phyloP scores from a whole-genome alignment of 139 green algal genomes.

The Edaphochlamys debaryana region DNA sequence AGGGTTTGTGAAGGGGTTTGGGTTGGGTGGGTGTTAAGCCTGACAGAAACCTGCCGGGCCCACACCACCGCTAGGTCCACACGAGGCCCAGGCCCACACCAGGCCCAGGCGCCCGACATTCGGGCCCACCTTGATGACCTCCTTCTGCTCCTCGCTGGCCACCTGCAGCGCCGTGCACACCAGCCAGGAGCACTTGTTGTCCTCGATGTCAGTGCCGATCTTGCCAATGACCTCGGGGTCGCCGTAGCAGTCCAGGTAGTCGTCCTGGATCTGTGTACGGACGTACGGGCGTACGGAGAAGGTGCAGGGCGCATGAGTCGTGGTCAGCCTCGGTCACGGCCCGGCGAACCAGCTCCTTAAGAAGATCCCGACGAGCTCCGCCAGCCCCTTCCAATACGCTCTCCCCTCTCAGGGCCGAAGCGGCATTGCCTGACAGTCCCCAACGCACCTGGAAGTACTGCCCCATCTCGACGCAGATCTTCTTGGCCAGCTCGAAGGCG shows the following conservation, averaged over 20 bases:
- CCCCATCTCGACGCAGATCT: constrained; percentile 91
- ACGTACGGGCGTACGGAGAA: too few species aligned
- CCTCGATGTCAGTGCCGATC: constrained; percentile 98
- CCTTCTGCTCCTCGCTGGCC: constrained; percentile 81
- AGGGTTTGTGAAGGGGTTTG: neutral
- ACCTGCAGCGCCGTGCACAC: constrained; percentile 91
- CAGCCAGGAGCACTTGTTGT: constrained; percentile 99
- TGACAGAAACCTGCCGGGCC: too few species aligned
- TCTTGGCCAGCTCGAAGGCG: constrained; percentile 68
- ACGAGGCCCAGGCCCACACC: too few species aligned
- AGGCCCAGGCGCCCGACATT: too few species aligned
- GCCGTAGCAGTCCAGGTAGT: constrained; percentile 97
- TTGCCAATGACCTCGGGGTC: constrained; percentile 96
- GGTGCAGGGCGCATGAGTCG: too few species aligned
- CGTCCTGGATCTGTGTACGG: constrained; percentile 92
- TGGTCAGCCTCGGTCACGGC: too few species aligned
- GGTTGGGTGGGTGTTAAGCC: neutral
- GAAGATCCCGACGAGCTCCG: too few species aligned
- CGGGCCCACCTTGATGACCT: constrained; percentile 82
- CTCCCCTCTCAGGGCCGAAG: too few species aligned
- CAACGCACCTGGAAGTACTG: constrained; percentile 89
- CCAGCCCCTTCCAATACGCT: too few species aligned
- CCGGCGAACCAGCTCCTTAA: too few species aligned
- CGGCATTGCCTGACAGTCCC: too few species aligned
- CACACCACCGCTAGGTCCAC: too few species aligned